phyloP scores from a whole-genome alignment of 148 eudicot genomes.

The Linanthus parryae region DNA sequence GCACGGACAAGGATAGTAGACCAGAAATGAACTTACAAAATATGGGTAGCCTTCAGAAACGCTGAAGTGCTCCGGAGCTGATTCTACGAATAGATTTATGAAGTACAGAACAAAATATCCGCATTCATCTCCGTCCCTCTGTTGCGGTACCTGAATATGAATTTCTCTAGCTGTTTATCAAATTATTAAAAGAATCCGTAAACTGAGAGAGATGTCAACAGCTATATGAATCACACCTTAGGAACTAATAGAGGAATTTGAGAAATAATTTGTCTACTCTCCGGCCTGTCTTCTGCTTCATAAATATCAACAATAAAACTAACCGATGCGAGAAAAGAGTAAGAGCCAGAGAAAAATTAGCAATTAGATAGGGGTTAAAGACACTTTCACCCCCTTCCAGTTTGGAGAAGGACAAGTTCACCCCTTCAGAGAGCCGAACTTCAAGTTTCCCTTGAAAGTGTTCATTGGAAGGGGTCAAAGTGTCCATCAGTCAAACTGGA shows the following conservation, averaged over 20 bases:
- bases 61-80: conserved; percentile 5
- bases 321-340: background rate
- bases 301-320: conserved; percentile 55
- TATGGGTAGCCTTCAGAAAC: conserved; percentile 6
- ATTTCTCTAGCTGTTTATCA: conserved; percentile 7
- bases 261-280: conserved; percentile 20
- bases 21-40: conserved; percentile 11
- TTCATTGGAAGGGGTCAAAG: too few relatives aligned
- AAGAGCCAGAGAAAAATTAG: background rate
- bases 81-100: background rate
- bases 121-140: conserved; percentile 4
- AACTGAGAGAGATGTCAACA: background rate
- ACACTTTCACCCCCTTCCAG: background rate
- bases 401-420: background rate
- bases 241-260: conserved; percentile 51
- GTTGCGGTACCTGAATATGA: conserved; percentile 12
- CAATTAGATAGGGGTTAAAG: too few relatives aligned
- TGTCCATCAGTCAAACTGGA: too few relatives aligned
- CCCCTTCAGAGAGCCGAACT: too few relatives aligned
- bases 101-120: conserved; percentile 7
- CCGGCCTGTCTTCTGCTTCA: conserved; percentile 31
- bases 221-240: conserved; percentile 12
- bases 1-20: background rate
- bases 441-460: too few relatives aligned
- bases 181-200: conserved; percentile 5